Evolutionary conservation across 305 asterid species (phyloP), one percentile per base, ranked within the genome.

Genomic region (Fraxinus baroniana): DNA sequence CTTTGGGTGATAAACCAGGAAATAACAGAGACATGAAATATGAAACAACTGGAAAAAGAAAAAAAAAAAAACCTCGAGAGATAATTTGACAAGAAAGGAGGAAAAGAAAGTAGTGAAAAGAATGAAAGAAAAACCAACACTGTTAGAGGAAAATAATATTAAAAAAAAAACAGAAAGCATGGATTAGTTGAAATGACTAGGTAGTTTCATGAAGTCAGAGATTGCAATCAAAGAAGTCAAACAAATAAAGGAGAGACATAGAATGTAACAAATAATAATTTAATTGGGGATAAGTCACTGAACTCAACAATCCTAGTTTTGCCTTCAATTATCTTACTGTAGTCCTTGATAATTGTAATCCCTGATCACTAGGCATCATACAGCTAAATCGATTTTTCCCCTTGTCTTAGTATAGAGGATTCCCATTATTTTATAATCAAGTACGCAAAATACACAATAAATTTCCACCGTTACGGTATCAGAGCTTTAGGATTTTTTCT

Each of bases 1-100:
- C 80, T 35, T n/a, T 49, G 77, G 13, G 77, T 20, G 70, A 79
- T 3, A 77, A 79, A 33, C 30, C 57, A 71, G 57, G 78, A 39
- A 39, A 66, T 12, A 66, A 26, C 35, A 66, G 73, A 20, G 5
- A 66, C 2, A 26, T 8, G 71, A 62, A 64, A 44, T 8, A 22
- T 7, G 8, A 24, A 20, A 41, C 13, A 41, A 76, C 26, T 8
- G 33, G 17, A 1, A 76, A 18, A 44, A 22, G 20, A 39, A 22
- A 9, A 18, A 24, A 1, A 41, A n/a, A 41, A 22, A 46, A 76
- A 44, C 10, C 20, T 20, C 5, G 35, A 74, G 36, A 74, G 17
- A 74, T 36, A 33, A 13, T n/a, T 74, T 72, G 17, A 12, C 57
- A 66, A 22, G 36, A 49, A 41, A 15, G 72, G 57, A 70, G 52